These are phyloP conservation scores for Phytophthora macrochlamydospora DNA, from an alignment of 352 stramenopile species.

Conservation along the genomic window DNA sequence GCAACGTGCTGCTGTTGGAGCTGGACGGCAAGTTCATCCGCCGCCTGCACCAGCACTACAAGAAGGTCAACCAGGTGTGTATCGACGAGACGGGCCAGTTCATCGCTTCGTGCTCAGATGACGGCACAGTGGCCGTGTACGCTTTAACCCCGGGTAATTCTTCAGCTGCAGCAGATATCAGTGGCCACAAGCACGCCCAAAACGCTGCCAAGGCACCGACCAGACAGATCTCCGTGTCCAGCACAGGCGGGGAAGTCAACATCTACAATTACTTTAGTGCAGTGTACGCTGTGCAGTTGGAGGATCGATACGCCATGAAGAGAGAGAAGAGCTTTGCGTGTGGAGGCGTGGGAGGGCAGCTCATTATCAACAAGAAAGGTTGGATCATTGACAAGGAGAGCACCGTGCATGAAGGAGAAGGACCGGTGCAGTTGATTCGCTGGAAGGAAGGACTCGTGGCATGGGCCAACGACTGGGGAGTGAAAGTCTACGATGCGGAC, in stretches of 20 bases:
- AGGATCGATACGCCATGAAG: conserved; percentile 81
- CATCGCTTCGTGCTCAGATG: conserved; percentile 86
- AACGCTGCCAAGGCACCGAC: conserved; percentile 19
- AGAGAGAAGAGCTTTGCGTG: conserved; percentile 84
- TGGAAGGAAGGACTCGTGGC: conserved; percentile 80
- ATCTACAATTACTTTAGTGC: conserved; percentile 91
- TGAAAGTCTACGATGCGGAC: conserved; percentile 85
- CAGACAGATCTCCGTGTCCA: conserved; percentile 56
- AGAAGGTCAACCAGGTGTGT: conserved; percentile 87
- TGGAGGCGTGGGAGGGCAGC: conserved; percentile 72
- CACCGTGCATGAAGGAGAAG: conserved; percentile 85
- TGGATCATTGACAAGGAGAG: conserved; percentile 90
- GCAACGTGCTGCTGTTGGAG: conserved; percentile 81
- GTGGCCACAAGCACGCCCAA: conserved; percentile 23
- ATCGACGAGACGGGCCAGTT: conserved; percentile 87
- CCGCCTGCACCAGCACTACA: conserved; percentile 86
- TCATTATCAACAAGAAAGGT: conserved; percentile 88
- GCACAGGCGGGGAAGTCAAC: conserved; percentile 81
- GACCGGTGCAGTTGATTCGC: conserved; percentile 78
- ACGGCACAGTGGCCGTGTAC: conserved; percentile 84
- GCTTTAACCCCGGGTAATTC: conserved; percentile 57
- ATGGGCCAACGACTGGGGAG: conserved; percentile 88
- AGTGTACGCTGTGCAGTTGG: conserved; percentile 80
- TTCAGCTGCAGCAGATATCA: conserved; percentile 14
- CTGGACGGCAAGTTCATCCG: conserved; percentile 81